Conservation (phyloP, 106 monocot genomes). For the Triglochin maritima region DNA sequence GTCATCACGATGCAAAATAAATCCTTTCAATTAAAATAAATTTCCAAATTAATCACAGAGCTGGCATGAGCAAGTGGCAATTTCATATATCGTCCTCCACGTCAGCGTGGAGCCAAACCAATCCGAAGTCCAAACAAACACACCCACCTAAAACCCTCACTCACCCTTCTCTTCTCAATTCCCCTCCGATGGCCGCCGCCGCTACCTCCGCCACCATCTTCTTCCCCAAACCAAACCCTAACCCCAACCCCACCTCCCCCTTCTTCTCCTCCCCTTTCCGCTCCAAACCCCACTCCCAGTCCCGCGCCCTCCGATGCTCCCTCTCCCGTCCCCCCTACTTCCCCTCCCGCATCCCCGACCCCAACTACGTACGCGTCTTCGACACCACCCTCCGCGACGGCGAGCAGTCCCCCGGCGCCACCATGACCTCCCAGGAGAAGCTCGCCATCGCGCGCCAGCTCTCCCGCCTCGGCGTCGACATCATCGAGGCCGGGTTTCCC, state of each 20-base stretch:
- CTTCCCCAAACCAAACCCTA: slow-evolving; percentile 3
- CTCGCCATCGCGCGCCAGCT: slow-evolving; percentile 71
- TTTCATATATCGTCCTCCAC: not conserved
- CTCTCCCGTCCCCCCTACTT: slow-evolving; percentile 49
- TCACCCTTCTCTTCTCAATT: not conserved
- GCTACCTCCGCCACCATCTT: slow-evolving; percentile 3
- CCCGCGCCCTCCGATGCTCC: not conserved
- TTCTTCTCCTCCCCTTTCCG: not conserved
- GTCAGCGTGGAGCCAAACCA: no score
- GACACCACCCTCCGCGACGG: slow-evolving; percentile 97
- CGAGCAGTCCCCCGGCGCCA: slow-evolving; percentile 98
- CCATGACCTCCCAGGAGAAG: slow-evolving; percentile 88
- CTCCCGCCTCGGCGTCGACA: slow-evolving; percentile 71
- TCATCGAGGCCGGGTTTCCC: slow-evolving; percentile 95
- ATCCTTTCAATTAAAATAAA: no score
- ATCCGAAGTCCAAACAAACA: not conserved
- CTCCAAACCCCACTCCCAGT: not conserved
- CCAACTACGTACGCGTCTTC: slow-evolving; percentile 70
- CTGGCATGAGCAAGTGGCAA: not conserved
- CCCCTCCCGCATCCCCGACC: slow-evolving; percentile 66
- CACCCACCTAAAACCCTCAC: not conserved
- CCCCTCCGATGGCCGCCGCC: not conserved
- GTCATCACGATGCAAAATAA: not conserved
- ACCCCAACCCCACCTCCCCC: slow-evolving; percentile 13
- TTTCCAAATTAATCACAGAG: no score